Conservation (phyloP, 2,329 filamentous ascomycete species). For the Nemania sp. region DNA sequence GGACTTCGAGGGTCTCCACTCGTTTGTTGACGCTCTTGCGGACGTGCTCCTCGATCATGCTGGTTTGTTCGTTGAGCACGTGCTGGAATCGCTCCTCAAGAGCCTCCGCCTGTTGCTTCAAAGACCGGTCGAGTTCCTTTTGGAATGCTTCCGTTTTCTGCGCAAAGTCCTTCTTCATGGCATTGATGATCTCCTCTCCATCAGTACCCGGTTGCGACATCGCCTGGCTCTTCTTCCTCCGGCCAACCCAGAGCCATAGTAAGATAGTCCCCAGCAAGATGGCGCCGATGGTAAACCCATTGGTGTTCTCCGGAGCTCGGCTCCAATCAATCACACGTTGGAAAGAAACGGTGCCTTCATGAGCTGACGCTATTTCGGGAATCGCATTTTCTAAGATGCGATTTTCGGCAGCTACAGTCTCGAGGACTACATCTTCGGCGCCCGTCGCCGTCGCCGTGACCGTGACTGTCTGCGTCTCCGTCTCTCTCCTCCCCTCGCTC, state of each 20-base stretch:
- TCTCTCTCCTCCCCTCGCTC: not conserved
- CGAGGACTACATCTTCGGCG: not conserved
- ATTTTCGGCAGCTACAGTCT: not conserved
- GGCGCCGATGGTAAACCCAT: conserved; percentile 18
- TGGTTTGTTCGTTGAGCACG: conserved; percentile 23
- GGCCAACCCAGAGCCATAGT: conserved; percentile 21
- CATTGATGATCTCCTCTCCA: conserved; percentile 21
- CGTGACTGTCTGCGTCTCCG: too few relatives aligned
- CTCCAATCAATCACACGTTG: not conserved
- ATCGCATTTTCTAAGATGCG: not conserved
- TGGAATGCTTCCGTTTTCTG: conserved; percentile 26
- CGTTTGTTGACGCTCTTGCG: conserved; percentile 32
- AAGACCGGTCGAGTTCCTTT: conserved; percentile 22
- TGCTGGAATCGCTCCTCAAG: conserved; percentile 29
- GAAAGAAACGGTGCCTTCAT: not conserved
- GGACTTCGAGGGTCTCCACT: conserved; percentile 31
- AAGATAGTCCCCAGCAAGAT: conserved; percentile 20
- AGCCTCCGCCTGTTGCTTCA: conserved; percentile 21
- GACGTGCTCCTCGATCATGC: conserved; percentile 27
- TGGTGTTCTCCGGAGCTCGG: not conserved
- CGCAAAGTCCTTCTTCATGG: conserved; percentile 20
- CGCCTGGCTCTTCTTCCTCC: conserved; percentile 13
- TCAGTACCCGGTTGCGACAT: not conserved
- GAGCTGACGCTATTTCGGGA: not conserved
- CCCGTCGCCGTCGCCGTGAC: too few relatives aligned